Evolutionary conservation across 1,284 basidiomycete genomes (phyloP).

Genomic region (Taiwanofungus camphoratus): DNA sequence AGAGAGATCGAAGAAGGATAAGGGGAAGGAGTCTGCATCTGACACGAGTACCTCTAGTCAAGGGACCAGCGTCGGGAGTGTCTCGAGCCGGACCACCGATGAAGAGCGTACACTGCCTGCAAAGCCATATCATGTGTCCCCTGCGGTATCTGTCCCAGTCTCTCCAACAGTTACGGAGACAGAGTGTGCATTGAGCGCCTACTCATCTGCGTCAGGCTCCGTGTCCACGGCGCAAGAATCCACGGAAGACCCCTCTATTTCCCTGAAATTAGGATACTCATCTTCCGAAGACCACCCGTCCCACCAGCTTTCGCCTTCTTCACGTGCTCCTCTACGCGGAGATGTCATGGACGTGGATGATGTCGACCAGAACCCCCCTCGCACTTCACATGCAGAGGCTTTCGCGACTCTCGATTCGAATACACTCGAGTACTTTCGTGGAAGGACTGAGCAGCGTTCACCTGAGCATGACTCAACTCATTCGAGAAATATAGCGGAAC

Average conservation of each 20-base stretch:
- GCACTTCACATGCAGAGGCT: slow-evolving; percentile 69
- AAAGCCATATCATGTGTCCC: slow-evolving; percentile 12
- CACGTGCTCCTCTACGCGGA: slow-evolving; percentile 7
- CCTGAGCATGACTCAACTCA: slow-evolving; percentile 22
- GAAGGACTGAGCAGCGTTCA: slow-evolving; percentile 22
- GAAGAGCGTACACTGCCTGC: slow-evolving; percentile 20
- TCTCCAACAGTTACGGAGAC: slow-evolving; percentile 16
- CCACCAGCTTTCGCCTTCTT: background rate
- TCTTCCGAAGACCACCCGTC: background rate
- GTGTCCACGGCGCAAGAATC: slow-evolving; percentile 11
- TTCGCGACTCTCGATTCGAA: slow-evolving; percentile 64
- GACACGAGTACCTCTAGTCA: slow-evolving; percentile 17
- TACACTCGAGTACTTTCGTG: slow-evolving; percentile 45
- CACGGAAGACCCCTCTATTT: slow-evolving; percentile 3
- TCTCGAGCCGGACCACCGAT: slow-evolving; percentile 12
- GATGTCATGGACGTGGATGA: slow-evolving; percentile 31
- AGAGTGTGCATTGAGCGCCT: slow-evolving; percentile 7
- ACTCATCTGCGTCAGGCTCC: slow-evolving; percentile 12
- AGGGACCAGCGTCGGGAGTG: slow-evolving; percentile 23
- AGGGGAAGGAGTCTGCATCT: slow-evolving; percentile 11
- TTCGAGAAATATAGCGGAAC: slow-evolving; percentile 15
- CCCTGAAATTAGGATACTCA: background rate
- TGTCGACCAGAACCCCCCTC: slow-evolving; percentile 33
- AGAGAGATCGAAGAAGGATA: slow-evolving; percentile 11
- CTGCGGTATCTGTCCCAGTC: slow-evolving; percentile 8